A percentile compares a stretch with the other conserved stretches of the same genome.
These are phyloP conservation scores for Raphanus raphanistrum DNA, from an alignment of 345 rosid species.

Conservation along the genomic window DNA sequence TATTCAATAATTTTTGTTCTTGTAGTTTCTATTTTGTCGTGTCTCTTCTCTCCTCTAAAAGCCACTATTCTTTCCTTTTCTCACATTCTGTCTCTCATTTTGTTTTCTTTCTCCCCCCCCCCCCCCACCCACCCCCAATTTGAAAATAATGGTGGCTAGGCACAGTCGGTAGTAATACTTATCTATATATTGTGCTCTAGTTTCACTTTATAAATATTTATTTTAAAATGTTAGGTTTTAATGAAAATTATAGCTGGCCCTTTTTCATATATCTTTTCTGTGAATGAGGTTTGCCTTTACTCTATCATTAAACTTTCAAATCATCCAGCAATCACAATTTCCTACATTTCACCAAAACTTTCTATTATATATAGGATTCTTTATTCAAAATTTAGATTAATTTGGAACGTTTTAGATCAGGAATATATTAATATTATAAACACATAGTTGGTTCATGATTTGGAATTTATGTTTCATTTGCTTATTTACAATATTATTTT, in stretches of 20 bases:
- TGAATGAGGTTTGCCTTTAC: background rate
- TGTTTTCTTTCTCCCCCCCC: background rate
- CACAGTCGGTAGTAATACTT: background rate
- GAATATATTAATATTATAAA: background rate
- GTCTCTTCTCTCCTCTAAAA: conserved; percentile 36
- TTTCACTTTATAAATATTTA: background rate
- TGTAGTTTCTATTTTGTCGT: conserved; percentile 9
- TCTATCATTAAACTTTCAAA: background rate
- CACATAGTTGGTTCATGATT: background rate
- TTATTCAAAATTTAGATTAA: background rate
- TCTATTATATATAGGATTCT: background rate
- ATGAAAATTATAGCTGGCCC: background rate
- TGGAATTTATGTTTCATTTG: background rate
- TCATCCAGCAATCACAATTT: background rate
- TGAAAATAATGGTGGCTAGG: background rate
- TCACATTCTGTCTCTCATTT: conserved; percentile 1
- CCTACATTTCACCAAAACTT: background rate
- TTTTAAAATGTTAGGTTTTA: background rate
- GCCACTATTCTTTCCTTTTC: conserved; percentile 38
- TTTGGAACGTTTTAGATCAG: background rate
- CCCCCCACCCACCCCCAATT: background rate
- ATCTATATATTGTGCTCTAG: background rate
- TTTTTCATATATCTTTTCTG: background rate
- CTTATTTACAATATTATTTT: background rate
- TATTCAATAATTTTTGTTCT: conserved; percentile 5